A percentile compares a stretch with the other conserved stretches of the same genome.
Conservation (phyloP, 768 basidiomycete genomes). For the Russula dissimulans region DNA sequence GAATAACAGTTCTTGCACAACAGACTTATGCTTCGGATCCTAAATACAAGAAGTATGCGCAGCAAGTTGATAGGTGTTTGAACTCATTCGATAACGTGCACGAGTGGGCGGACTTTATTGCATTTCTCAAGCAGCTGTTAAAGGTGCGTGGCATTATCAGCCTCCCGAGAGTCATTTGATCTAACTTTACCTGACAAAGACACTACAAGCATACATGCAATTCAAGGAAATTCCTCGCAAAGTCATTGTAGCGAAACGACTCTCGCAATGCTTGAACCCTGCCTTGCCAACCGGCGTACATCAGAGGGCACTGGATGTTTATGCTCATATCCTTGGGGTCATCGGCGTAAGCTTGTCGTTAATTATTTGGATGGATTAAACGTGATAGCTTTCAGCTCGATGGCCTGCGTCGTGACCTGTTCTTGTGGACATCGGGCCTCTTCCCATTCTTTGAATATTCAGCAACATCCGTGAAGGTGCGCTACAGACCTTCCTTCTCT, state of each 20-base stretch:
- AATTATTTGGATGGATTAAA: neutral
- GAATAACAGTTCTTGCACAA: slow-evolving; percentile 37
- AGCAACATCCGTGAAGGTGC: slow-evolving; percentile 93
- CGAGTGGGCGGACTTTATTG: slow-evolving; percentile 99
- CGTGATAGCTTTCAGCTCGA: slow-evolving; percentile 47
- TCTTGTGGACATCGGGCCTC: slow-evolving; percentile 90
- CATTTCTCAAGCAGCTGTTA: slow-evolving; percentile 87
- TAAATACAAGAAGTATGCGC: slow-evolving; percentile 88
- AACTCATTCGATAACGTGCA: slow-evolving; percentile 92
- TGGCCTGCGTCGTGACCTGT: slow-evolving; percentile 76
- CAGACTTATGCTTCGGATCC: slow-evolving; percentile 68
- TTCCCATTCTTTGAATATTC: slow-evolving; percentile 99
- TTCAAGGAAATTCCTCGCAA: slow-evolving; percentile 97
- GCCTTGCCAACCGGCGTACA: slow-evolving; percentile 95
- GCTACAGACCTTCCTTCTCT: slow-evolving; percentile 8
- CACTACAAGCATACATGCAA: slow-evolving; percentile 86
- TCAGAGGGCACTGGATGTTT: slow-evolving; percentile 92
- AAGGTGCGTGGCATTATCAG: slow-evolving; percentile 46
- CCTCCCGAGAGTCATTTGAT: neutral
- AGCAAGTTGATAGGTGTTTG: slow-evolving; percentile 87
- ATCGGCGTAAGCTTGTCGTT: slow-evolving; percentile 61
- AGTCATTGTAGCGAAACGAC: slow-evolving; percentile 85
- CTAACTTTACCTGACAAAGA: slow-evolving; percentile 36
- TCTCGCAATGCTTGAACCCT: slow-evolving; percentile 96
- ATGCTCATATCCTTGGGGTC: slow-evolving; percentile 82